phyloP scores from a whole-genome alignment of 192 early-diverging fungal genomes.

The Coemansia sp. region DNA sequence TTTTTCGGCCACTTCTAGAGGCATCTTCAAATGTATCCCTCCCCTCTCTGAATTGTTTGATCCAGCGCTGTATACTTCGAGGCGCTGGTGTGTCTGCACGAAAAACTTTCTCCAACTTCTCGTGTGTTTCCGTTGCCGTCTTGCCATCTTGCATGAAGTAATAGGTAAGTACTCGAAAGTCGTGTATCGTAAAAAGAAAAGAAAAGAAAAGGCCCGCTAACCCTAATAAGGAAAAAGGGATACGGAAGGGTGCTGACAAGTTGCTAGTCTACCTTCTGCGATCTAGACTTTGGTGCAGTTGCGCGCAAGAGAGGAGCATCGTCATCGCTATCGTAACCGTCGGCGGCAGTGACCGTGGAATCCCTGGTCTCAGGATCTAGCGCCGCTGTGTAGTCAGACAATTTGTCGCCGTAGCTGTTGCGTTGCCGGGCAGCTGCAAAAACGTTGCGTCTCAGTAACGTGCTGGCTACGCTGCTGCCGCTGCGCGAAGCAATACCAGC shows the following conservation, averaged over 20 bases:
- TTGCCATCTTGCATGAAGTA: too few relatives aligned
- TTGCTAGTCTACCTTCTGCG: slow-evolving; percentile 14
- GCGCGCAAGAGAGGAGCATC: slow-evolving; percentile 45
- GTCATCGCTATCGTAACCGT: slow-evolving; percentile 38
- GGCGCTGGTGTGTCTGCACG: too few relatives aligned
- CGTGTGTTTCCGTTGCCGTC: too few relatives aligned
- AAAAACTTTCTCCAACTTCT: too few relatives aligned
- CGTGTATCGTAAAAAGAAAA: too few relatives aligned
- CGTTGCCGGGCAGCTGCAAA: slow-evolving; percentile 23
- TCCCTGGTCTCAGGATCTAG: background rate
- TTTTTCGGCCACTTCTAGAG: too few relatives aligned
- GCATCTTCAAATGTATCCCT: too few relatives aligned
- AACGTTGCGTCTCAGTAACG: slow-evolving; percentile 40
- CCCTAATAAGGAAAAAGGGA: too few relatives aligned
- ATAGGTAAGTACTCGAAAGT: too few relatives aligned
- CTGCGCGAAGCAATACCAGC: slow-evolving; percentile 5
- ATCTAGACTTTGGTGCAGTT: slow-evolving; percentile 6
- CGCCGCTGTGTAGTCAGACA: slow-evolving; percentile 27
- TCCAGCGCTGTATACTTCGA: too few relatives aligned
- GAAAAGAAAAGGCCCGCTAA: background rate
- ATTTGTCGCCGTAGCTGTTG: slow-evolving; percentile 23
- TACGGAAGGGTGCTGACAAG: background rate
- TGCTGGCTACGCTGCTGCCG: background rate
- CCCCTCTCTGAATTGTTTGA: too few relatives aligned
- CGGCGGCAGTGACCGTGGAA: background rate